Conservation (phyloP, 2,329 filamentous ascomycete species). For the Cryphonectria carpinicola region DNA sequence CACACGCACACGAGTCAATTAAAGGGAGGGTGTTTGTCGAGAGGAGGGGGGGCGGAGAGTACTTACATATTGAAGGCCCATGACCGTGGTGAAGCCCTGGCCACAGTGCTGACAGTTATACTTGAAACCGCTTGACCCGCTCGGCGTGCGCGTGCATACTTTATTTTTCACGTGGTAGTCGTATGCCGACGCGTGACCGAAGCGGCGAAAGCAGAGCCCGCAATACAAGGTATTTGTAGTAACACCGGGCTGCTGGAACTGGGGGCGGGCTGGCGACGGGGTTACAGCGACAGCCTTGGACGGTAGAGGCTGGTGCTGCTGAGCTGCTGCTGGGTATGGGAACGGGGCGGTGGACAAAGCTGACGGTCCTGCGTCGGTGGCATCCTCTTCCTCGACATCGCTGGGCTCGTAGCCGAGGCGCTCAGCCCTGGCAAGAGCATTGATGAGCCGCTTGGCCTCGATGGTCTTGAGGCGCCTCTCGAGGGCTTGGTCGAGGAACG, state of each 20-base stretch:
- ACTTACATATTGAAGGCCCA: slow-evolving; percentile 48
- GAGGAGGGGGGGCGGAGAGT: neutral
- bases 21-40: slow-evolving; percentile 5
- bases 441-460: slow-evolving; percentile 57
- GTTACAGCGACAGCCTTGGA: slow-evolving; percentile 22
- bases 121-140: slow-evolving; percentile 36
- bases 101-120: slow-evolving; percentile 52
- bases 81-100: slow-evolving; percentile 46
- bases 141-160: slow-evolving; percentile 38
- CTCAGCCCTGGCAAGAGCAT: slow-evolving; percentile 59
- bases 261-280: neutral
- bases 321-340: neutral
- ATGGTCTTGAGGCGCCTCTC: slow-evolving; percentile 57
- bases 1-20: slow-evolving; percentile 6
- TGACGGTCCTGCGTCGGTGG: neutral
- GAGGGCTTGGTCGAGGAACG: slow-evolving; percentile 58
- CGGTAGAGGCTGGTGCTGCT: slow-evolving; percentile 42
- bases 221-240: slow-evolving; percentile 14
- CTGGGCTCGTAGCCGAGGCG: slow-evolving; percentile 59
- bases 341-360: neutral
- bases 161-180: slow-evolving; percentile 42
- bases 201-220: slow-evolving; percentile 29
- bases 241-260: neutral
- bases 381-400: slow-evolving; percentile 47
- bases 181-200: slow-evolving; percentile 17